Percentiles rank a stretch among this genome's conserved stretches.
phyloP scores from a whole-genome alignment of 257 asterid genomes.

The Fraxinus americana region DNA sequence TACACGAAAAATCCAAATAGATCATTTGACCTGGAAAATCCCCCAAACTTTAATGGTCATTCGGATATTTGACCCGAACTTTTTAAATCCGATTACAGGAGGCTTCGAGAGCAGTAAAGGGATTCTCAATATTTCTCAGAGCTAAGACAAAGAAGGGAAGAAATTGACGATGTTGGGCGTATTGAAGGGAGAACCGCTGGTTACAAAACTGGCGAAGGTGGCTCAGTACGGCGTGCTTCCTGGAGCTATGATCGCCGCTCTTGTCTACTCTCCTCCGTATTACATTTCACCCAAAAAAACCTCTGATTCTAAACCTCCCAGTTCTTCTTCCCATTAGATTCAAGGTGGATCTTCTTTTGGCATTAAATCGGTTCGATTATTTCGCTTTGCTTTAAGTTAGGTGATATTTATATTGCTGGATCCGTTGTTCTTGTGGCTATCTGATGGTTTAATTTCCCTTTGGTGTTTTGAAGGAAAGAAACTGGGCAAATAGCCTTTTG shows the following conservation, averaged over 20 bases:
- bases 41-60: too few species aligned
- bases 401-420: constrained; percentile 8
- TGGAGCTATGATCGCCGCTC: constrained; percentile 52
- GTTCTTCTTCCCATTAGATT: constrained; percentile 24
- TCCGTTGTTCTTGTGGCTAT: neutral
- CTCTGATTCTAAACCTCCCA: constrained; percentile 1
- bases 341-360: constrained; percentile 5
- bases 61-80: too few species aligned
- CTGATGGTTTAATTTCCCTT: neutral
- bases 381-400: neutral
- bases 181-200: constrained; percentile 58
- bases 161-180: constrained; percentile 33
- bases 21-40: too few species aligned
- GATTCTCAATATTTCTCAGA: neutral
- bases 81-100: neutral
- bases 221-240: constrained; percentile 60
- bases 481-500: neutral
- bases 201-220: constrained; percentile 53
- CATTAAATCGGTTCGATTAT: neutral
- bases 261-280: constrained; percentile 54
- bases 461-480: neutral
- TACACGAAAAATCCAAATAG: too few species aligned
- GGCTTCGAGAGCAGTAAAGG: neutral
- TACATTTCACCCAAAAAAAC: constrained; percentile 35
- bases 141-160: neutral